phyloP scores from a whole-genome alignment of 164 flowering plant species.

The Piper longum region DNA sequence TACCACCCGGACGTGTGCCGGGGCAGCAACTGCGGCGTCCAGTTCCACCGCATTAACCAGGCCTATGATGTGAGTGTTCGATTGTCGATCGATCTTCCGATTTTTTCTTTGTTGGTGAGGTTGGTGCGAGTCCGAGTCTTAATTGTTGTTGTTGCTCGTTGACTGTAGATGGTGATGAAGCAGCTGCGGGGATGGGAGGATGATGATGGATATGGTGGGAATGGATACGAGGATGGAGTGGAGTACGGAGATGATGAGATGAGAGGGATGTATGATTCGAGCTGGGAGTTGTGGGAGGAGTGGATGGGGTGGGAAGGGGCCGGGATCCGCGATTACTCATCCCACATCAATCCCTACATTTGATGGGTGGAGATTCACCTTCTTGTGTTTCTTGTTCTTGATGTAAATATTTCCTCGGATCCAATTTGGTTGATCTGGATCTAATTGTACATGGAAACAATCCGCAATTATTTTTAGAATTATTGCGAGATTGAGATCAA shows the following conservation, averaged over 20 bases:
- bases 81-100: background rate
- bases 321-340: conserved; percentile 59
- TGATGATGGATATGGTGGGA: conserved; percentile 5
- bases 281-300: conserved; percentile 76
- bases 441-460: no score
- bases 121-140: background rate
- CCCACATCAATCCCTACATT: conserved; percentile 78
- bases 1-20: conserved; percentile 97
- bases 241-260: conserved; percentile 17
- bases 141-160: background rate
- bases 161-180: conserved; percentile 34
- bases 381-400: background rate
- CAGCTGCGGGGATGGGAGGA: conserved; percentile 30
- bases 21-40: conserved; percentile 62
- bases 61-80: conserved; percentile 65
- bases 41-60: conserved; percentile 71
- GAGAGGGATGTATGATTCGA: conserved; percentile 54
- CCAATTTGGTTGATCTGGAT: no score
- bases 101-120: background rate
- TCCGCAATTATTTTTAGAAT: background rate
- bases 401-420: background rate
- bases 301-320: conserved; percentile 99
- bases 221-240: background rate
- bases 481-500: background rate
- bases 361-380: conserved; percentile 1